Conservation (phyloP, 345 rosid genomes). For the Eucalyptus marginata region DNA sequence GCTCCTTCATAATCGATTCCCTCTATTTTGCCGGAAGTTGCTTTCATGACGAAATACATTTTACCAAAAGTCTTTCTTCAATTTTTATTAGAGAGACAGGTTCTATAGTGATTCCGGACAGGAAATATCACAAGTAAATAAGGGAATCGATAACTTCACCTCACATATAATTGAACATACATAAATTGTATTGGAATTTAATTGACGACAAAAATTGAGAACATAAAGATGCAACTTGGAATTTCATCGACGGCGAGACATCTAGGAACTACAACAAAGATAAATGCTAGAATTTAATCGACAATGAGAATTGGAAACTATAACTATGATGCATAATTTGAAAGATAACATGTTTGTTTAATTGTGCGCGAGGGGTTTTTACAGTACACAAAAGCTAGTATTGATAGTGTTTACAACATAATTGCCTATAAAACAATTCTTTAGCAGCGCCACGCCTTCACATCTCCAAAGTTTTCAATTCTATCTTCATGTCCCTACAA, state of each 20-base stretch:
- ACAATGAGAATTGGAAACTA: too few species aligned
- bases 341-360: too few species aligned
- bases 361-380: too few species aligned
- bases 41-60: not conserved
- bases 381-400: too few species aligned
- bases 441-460: too few species aligned
- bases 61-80: not conserved
- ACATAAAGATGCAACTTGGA: not conserved
- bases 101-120: rapidly evolving
- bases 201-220: not conserved
- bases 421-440: too few species aligned
- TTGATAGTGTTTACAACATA: too few species aligned
- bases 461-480: too few species aligned
- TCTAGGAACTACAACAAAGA: not conserved
- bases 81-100: too few species aligned
- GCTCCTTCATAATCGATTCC: not conserved
- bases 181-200: not conserved
- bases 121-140: not conserved
- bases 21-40: not conserved
- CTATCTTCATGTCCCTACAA: too few species aligned
- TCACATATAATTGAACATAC: too few species aligned
- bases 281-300: not conserved
- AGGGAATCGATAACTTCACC: not conserved
- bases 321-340: not conserved
- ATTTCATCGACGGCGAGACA: too few species aligned